Percentiles rank a stretch among this genome's conserved stretches.
These are phyloP conservation scores for Saccharomycopsis malanga DNA, from an alignment of 805 yeast genomes.

Conservation along the genomic window DNA sequence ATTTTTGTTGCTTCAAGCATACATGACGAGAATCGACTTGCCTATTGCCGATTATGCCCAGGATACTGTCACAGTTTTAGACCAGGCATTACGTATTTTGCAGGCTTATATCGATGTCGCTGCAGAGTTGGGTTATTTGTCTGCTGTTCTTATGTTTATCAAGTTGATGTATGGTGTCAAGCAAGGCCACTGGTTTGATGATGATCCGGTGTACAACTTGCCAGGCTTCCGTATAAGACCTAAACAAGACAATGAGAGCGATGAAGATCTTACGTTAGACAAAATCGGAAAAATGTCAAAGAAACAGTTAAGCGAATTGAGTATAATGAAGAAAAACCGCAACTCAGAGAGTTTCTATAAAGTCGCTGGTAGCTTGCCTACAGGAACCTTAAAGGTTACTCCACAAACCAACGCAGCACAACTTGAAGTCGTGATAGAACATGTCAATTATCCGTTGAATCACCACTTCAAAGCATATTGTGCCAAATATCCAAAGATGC, in stretches of 20 bases:
- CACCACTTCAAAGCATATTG: conserved; percentile 62
- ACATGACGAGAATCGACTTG: conserved; percentile 60
- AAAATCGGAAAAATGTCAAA: conserved; percentile 37
- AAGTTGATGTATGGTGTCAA: conserved; percentile 78
- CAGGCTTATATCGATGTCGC: conserved; percentile 91
- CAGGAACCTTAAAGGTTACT: conserved; percentile 38
- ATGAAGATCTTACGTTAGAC: conserved; percentile 28
- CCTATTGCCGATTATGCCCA: conserved; percentile 95
- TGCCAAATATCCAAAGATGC: conserved; percentile 82
- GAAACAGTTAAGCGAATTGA: conserved; percentile 25
- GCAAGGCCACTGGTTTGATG: conserved; percentile 83
- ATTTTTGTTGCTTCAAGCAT: conserved; percentile 65
- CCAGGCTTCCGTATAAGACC: conserved; percentile 15
- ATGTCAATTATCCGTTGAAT: conserved; percentile 40
- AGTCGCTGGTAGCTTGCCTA: conserved; percentile 55
- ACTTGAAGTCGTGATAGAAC: conserved; percentile 43
- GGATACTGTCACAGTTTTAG: conserved; percentile 88
- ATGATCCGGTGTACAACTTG: conserved; percentile 50
- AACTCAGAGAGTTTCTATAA: conserved; percentile 42
- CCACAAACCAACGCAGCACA: conserved; percentile 32
- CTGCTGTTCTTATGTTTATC: conserved; percentile 55
- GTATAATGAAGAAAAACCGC: conserved; percentile 23
- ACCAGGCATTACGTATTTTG: conserved; percentile 86
- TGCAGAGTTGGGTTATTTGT: conserved; percentile 69
- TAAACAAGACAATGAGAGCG: conserved; percentile 5